Conservation (phyloP, 305 asterid species). For the Solanum hybrid region DNA sequence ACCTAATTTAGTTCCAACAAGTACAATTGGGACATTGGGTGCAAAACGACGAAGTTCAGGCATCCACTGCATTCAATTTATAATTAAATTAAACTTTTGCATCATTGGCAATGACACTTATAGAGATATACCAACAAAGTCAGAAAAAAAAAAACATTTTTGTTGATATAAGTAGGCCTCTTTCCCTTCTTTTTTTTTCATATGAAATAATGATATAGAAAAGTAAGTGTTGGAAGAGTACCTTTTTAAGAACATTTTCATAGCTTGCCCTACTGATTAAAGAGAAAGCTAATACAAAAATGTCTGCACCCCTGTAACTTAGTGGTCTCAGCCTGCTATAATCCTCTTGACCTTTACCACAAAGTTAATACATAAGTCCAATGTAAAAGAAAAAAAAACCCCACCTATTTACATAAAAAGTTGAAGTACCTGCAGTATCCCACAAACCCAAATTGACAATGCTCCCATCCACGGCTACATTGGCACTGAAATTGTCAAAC, state of each 20-base stretch:
- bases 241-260: constrained; percentile 95
- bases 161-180: neutral
- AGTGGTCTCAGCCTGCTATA: constrained; percentile 93
- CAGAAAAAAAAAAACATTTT: neutral
- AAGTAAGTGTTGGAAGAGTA: constrained; percentile 5
- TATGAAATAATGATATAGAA: neutral
- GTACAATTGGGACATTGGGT: constrained; percentile 67
- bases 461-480: constrained; percentile 91
- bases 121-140: neutral
- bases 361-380: neutral
- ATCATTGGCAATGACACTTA: neutral
- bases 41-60: constrained; percentile 80
- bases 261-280: constrained; percentile 90
- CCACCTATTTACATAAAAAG: neutral
- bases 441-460: constrained; percentile 90
- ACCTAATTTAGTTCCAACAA: constrained; percentile 94
- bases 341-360: constrained; percentile 74
- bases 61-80: constrained; percentile 64
- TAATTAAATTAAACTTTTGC: neutral
- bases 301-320: constrained; percentile 93
- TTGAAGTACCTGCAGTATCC: constrained; percentile 79
- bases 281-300: constrained; percentile 84
- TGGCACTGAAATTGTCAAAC: constrained; percentile 89
- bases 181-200: neutral
- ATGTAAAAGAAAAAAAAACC: neutral